Evolutionary conservation across 306 rosid species (phyloP).

Genomic region (Fragaria vesca): DNA sequence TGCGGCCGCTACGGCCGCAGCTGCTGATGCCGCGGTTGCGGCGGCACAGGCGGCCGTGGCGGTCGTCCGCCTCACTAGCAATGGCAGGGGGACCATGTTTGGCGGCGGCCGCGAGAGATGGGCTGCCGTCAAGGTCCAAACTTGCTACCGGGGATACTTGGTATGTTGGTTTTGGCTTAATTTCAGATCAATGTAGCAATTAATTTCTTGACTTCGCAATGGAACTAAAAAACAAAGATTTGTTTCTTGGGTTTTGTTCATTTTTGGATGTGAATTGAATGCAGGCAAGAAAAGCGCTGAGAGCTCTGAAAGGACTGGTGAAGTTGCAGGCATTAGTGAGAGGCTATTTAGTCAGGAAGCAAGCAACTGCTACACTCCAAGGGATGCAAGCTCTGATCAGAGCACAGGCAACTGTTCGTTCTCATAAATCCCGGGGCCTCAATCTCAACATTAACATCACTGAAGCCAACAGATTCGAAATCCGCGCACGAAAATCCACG

Average conservation of each 20-base stretch:
- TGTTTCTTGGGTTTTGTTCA: neutral
- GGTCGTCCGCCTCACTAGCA: constrained; percentile 77
- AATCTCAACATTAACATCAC: constrained; percentile 33
- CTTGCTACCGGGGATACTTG: constrained; percentile 68
- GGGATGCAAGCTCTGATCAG: constrained; percentile 86
- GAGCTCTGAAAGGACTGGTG: constrained; percentile 90
- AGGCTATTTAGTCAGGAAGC: constrained; percentile 82
- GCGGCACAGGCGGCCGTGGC: constrained; percentile 88
- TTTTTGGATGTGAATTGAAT: constrained; percentile 2
- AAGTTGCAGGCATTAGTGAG: constrained; percentile 84
- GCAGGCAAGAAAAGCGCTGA: constrained; percentile 83
- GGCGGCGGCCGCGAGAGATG: constrained; percentile 61
- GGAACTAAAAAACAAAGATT: neutral
- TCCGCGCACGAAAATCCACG: constrained; percentile 62
- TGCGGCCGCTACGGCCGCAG: constrained; percentile 82
- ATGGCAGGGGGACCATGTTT: constrained; percentile 68
- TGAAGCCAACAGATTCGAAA: constrained; percentile 47
- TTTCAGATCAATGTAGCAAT: neutral
- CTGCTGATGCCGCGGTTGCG: constrained; percentile 86
- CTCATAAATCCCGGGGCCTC: constrained; percentile 50
- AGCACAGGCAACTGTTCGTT: constrained; percentile 76
- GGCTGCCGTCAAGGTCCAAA: constrained; percentile 78
- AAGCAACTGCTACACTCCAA: constrained; percentile 71
- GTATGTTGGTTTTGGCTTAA: constrained; percentile 32
- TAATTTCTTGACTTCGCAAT: neutral